These are phyloP conservation scores for Pseudisothecium myosuroides DNA, from an alignment of 225 moss, liverwort and hornwort genomes.

Conservation along the genomic window DNA sequence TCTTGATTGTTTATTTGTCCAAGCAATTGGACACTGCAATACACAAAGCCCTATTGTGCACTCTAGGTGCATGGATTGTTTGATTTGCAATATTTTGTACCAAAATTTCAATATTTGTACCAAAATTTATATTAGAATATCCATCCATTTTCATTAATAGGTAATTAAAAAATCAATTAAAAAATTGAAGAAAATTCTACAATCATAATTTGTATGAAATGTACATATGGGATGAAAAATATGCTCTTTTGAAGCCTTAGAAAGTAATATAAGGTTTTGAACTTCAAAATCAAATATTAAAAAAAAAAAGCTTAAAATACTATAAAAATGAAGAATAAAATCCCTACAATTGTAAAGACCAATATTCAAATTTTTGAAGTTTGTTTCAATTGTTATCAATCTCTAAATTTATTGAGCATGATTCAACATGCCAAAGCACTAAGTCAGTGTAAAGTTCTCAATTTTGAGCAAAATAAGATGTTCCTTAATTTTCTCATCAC, in stretches of 20 bases:
- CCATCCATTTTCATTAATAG: too few species aligned
- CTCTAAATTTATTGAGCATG: neutral
- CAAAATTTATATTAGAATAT: neutral
- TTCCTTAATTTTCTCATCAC: neutral
- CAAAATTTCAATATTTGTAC: neutral
- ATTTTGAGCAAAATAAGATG: neutral
- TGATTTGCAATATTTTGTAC: neutral
- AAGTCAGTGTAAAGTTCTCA: neutral
- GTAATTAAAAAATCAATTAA: neutral
- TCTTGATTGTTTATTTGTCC: neutral
- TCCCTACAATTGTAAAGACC: neutral
- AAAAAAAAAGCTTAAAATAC: neutral
- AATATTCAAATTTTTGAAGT: neutral
- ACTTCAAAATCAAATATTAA: too few species aligned
- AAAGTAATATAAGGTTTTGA: neutral
- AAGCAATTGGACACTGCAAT: neutral
- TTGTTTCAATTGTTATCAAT: neutral
- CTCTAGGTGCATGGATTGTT: neutral
- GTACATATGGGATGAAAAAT: neutral
- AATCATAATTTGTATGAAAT: neutral
- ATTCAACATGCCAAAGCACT: neutral
- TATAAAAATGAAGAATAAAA: neutral
- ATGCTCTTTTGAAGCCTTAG: too few species aligned
- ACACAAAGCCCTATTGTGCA: neutral
- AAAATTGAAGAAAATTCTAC: neutral